Evolutionary conservation across 257 asterid genomes (phyloP).

Genomic region (Misopates orontium): DNA sequence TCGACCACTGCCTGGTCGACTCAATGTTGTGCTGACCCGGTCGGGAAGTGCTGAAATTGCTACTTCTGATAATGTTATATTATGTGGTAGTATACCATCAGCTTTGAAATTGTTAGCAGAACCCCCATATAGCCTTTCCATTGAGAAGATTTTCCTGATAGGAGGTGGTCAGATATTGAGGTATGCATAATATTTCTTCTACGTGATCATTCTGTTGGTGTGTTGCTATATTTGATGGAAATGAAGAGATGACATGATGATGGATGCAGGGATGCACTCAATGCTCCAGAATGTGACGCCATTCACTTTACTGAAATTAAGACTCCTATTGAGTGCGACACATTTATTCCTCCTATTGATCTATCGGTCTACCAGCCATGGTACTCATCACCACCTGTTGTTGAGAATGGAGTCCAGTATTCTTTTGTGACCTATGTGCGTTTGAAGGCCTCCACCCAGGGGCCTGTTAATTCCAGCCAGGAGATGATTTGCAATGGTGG

Average conservation of each 20-base stretch:
- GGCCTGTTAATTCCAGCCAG: constrained; percentile 16
- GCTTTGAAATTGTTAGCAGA: constrained; percentile 73
- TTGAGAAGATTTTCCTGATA: constrained; percentile 82
- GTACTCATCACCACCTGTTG: constrained; percentile 70
- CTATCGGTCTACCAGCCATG: constrained; percentile 74
- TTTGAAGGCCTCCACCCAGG: constrained; percentile 34
- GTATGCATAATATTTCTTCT: constrained; percentile 35
- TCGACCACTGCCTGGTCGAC: constrained; percentile 91
- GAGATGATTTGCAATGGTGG: constrained; percentile 27
- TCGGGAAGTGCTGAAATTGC: constrained; percentile 58
- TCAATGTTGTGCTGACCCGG: constrained; percentile 83
- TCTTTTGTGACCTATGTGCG: constrained; percentile 77
- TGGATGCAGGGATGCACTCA: constrained; percentile 77
- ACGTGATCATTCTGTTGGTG: neutral
- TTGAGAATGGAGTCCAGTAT: constrained; percentile 58
- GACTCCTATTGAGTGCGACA: constrained; percentile 69
- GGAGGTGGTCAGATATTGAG: constrained; percentile 96
- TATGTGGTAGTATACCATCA: constrained; percentile 59
- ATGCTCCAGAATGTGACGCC: constrained; percentile 80
- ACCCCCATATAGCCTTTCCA: constrained; percentile 56
- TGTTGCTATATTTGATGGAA: constrained; percentile 7
- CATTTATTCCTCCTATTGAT: constrained; percentile 79
- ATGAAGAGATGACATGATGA: constrained; percentile 7
- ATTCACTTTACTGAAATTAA: constrained; percentile 82
- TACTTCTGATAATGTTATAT: constrained; percentile 62